Percentiles rank a stretch among this genome's conserved stretches.
Conservation (phyloP, 345 rosid genomes). For the Litchi chinensis region DNA sequence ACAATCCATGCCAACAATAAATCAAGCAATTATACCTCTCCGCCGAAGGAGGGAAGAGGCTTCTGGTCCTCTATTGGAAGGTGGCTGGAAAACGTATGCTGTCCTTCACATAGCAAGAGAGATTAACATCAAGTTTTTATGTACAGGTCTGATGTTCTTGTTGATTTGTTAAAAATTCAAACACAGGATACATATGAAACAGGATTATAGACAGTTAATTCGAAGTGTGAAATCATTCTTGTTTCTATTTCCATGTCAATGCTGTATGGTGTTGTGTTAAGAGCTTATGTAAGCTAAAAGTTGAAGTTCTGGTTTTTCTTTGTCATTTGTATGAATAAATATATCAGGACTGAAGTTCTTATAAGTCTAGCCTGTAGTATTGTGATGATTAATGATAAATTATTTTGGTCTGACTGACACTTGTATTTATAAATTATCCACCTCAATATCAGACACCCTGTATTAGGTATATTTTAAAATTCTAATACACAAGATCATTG, state of each 20-base stretch:
- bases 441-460: no score
- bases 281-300: neutral
- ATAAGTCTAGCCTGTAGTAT: neutral
- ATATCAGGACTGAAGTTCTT: neutral
- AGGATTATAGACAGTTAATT: neutral
- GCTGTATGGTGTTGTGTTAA: neutral
- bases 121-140: slow-evolving; percentile 18
- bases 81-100: slow-evolving; percentile 47
- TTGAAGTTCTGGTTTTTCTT: neutral
- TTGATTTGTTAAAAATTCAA: neutral
- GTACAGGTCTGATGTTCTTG: neutral
- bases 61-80: slow-evolving; percentile 46
- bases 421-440: no score
- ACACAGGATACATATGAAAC: neutral
- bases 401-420: neutral
- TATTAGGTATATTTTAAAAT: no score
- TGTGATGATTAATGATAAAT: neutral
- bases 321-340: neutral
- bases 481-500: no score
- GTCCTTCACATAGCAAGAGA: slow-evolving; percentile 39
- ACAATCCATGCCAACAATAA: slow-evolving; percentile 51
- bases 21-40: slow-evolving; percentile 8
- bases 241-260: neutral
- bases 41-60: slow-evolving; percentile 43
- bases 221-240: neutral